These are phyloP conservation scores for Colletotrichum salicis DNA, from an alignment of 2,329 filamentous ascomycete species.

Conservation along the genomic window DNA sequence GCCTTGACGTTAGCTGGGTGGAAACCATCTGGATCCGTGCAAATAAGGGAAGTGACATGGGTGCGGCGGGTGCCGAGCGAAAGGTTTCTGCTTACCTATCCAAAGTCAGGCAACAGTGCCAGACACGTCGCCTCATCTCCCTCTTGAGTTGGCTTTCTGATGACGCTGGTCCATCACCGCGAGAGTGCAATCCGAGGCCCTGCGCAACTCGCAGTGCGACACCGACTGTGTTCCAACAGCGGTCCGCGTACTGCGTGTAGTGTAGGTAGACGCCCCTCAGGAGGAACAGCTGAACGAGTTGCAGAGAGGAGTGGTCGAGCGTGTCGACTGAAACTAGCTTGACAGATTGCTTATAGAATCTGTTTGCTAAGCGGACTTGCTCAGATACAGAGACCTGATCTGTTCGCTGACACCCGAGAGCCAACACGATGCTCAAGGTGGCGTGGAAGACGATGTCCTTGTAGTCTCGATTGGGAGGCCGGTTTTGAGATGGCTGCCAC, in stretches of 20 bases:
- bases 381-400: slow-evolving; percentile 13
- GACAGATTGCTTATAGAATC: slow-evolving; percentile 43
- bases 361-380: slow-evolving; percentile 34
- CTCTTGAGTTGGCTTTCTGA: slow-evolving; percentile 38
- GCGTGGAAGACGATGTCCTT: slow-evolving; percentile 38
- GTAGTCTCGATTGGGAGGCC: background rate
- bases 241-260: slow-evolving; percentile 41
- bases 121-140: slow-evolving; percentile 45
- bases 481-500: slow-evolving; percentile 15
- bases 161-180: slow-evolving; percentile 18
- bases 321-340: slow-evolving; percentile 41
- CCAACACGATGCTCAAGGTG: slow-evolving; percentile 45
- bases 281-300: slow-evolving; percentile 43
- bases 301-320: slow-evolving; percentile 40
- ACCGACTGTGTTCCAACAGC: slow-evolving; percentile 45
- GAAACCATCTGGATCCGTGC: background rate
- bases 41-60: background rate
- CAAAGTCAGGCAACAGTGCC: slow-evolving; percentile 43
- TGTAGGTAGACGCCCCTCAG: slow-evolving; percentile 44
- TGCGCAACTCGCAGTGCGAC: slow-evolving; percentile 44
- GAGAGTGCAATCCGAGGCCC: slow-evolving; percentile 41
- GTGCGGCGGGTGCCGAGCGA: background rate
- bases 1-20: background rate
- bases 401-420: slow-evolving; percentile 42
- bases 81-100: slow-evolving; percentile 38